A percentile compares a stretch with the other conserved stretches of the same genome.
Evolutionary conservation across 2,329 filamentous ascomycete genomes (phyloP).

Genomic region (Fusarium hostae): DNA sequence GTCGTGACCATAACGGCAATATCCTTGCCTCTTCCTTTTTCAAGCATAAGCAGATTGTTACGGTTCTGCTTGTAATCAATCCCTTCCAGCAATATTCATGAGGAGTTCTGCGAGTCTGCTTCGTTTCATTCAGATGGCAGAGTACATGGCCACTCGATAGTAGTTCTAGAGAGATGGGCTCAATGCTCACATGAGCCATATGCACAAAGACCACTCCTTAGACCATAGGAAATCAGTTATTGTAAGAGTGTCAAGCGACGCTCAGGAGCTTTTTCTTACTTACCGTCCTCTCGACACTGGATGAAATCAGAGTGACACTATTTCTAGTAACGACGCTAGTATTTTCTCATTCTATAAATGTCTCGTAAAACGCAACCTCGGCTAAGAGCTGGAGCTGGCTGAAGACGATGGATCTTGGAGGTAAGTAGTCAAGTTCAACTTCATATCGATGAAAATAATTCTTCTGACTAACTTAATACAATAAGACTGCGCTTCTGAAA

Average conservation of each 20-base stretch:
- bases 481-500: background rate
- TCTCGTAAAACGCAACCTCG: background rate
- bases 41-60: background rate
- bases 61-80: background rate
- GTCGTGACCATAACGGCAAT: background rate
- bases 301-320: fast-evolving
- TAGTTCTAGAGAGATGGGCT: no score
- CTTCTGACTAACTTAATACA: no score
- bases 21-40: background rate
- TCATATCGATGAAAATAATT: fast-evolving
- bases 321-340: background rate
- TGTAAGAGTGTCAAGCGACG: no score
- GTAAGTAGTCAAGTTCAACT: background rate
- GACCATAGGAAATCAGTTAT: background rate
- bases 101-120: background rate
- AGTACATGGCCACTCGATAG: background rate
- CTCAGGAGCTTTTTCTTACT: background rate
- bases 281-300: background rate
- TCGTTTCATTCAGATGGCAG: no score
- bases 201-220: background rate
- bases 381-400: background rate
- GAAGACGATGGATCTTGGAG: background rate
- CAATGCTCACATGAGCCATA: background rate
- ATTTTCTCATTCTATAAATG: background rate
- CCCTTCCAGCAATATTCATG: background rate